Base-by-base conservation (phyloP, 768 basidiomycete species). In the Phylloporus arenicola region DNA sequence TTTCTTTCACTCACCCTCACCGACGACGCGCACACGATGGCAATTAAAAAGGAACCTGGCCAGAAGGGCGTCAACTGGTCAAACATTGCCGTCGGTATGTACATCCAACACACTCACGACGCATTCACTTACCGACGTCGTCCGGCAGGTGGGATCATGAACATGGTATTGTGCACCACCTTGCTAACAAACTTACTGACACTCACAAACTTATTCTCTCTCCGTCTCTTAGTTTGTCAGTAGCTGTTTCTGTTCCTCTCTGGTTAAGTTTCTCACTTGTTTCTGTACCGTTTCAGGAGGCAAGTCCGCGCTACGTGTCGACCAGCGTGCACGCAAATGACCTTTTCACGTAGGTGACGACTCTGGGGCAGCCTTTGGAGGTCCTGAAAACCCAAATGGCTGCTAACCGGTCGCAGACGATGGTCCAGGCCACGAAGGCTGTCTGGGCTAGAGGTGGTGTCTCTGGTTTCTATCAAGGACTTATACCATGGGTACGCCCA, bases 311-410 rank as follows among this genome's bases (percentile, higher is more conserved):
- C 51, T 31, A 24, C n/a, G 29, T 25, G 38, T 39, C 31, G 20
- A 20, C 34, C 52, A 27, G 17, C 25, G 4, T 35, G 25, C 39
- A 46, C 24, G 30, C 38, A 19, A 51, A 56, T 29, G n/a, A 39
- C 27, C 14, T 45, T 48, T 45, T 33, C 38, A 37, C 17, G 19
- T 63, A 97, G 86, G 96, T 99, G 58, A 97, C 96, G 50, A 97
- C 95, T 9, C 81, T 99, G 27, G 96, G 96, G 33, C 96, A 99
- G 75, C 96, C 96, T 19, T 74, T 99, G 51, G 96, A 99, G 73
- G 96, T 98, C 30, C 72, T 98, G 58, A 99, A 99, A 74, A 99
- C 96, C 16, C 96, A 99, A 68, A 98, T 99, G 96, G 96, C 96
- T 51, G 92, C 93, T 53, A 94, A 95, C 74, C 84, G 96, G 54